Evolutionary conservation across 805 yeast genomes (phyloP).

Genomic region (Metschnikowia picachoensis): DNA sequence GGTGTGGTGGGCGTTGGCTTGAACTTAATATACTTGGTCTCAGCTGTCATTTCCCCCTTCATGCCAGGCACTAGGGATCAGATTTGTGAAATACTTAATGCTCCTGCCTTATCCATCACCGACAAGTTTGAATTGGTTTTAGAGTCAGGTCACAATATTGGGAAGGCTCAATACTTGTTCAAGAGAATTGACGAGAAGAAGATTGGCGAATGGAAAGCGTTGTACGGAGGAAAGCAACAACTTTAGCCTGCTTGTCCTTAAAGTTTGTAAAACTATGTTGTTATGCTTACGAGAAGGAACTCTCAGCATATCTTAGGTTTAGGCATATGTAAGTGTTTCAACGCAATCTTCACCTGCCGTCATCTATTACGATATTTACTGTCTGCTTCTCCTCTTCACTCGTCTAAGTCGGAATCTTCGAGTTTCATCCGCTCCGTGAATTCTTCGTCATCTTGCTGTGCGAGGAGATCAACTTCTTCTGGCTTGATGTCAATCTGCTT

Average conservation of each 20-base stretch:
- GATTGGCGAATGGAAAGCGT: conserved; percentile 79
- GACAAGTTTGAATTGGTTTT: conserved; percentile 69
- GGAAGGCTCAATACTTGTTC: conserved; percentile 88
- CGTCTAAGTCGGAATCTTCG: background rate
- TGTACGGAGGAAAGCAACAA: conserved; percentile 77
- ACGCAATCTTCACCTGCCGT: too few relatives aligned
- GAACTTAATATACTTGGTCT: conserved; percentile 81
- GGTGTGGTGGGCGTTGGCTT: conserved; percentile 91
- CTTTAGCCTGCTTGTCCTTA: too few relatives aligned
- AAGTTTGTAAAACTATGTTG: too few relatives aligned
- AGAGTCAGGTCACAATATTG: conserved; percentile 79
- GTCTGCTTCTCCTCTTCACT: background rate
- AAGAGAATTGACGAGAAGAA: conserved; percentile 86
- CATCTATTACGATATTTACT: too few relatives aligned
- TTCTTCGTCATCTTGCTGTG: conserved; percentile 15
- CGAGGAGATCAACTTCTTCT: conserved; percentile 22
- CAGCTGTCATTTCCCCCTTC: conserved; percentile 79
- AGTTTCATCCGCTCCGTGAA: background rate
- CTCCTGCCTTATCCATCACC: conserved; percentile 69
- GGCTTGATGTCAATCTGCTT: conserved; percentile 24
- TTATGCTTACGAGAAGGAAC: too few relatives aligned
- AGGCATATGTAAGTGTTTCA: too few relatives aligned
- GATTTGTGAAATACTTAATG: conserved; percentile 77
- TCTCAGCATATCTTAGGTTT: too few relatives aligned
- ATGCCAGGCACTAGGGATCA: conserved; percentile 79